phyloP scores from a whole-genome alignment of 108 stramenopile species.

The Cylindrotheca fusiformis region DNA sequence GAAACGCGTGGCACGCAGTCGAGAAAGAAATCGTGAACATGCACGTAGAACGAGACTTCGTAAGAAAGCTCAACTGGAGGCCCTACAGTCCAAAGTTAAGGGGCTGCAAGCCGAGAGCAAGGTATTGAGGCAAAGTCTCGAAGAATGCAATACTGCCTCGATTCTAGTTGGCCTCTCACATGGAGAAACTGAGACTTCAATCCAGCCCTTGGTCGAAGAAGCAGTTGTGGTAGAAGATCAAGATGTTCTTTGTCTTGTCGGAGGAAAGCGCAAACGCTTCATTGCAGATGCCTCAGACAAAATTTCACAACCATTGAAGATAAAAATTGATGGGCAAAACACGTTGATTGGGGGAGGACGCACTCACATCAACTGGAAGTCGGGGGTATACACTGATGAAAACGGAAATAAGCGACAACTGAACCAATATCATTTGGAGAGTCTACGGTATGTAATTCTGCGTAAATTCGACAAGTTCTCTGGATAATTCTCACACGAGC shows the following conservation, averaged over 20 bases:
- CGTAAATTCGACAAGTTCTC: not conserved
- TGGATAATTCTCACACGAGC: not conserved
- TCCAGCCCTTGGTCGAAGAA: constrained; percentile 10
- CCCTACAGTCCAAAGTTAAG: constrained; percentile 65
- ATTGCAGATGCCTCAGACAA: constrained; percentile 24
- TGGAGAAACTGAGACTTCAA: constrained; percentile 12
- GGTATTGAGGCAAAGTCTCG: constrained; percentile 65
- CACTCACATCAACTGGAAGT: constrained; percentile 85
- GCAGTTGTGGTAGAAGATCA: constrained; percentile 8
- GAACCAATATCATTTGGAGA: constrained; percentile 57
- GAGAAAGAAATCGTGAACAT: constrained; percentile 92
- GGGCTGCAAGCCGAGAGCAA: constrained; percentile 69
- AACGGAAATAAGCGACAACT: constrained; percentile 52
- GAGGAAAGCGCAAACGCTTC: constrained; percentile 71
- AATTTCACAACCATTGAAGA: constrained; percentile 33
- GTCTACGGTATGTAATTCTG: constrained; percentile 51
- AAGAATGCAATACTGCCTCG: constrained; percentile 84
- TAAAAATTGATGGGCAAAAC: constrained; percentile 60
- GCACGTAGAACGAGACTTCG: constrained; percentile 84
- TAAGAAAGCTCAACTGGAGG: constrained; percentile 87
- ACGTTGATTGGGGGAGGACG: constrained; percentile 56
- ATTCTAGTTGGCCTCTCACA: constrained; percentile 70
- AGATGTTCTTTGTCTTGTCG: constrained; percentile 23
- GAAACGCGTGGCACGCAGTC: constrained; percentile 52
- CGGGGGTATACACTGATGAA: constrained; percentile 66